Evolutionary conservation across 306 rosid genomes (phyloP).

Genomic region (Fragaria iinumae): DNA sequence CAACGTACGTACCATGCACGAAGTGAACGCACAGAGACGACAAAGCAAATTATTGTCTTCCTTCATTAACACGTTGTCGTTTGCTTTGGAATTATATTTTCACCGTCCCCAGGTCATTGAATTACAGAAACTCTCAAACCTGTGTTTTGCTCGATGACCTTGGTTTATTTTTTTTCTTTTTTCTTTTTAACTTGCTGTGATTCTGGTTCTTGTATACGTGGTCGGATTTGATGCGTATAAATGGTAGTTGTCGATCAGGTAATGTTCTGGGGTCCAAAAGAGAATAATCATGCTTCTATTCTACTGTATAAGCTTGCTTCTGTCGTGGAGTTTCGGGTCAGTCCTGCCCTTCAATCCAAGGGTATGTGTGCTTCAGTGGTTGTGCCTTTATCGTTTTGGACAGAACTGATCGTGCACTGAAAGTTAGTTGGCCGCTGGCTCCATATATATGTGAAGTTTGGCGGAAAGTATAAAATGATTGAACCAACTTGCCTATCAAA

Average conservation of each 20-base stretch:
- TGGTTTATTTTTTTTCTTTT: neutral
- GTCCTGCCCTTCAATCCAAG: neutral
- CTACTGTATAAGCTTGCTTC: neutral
- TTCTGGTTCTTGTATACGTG: neutral
- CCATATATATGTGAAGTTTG: neutral
- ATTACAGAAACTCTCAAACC: neutral
- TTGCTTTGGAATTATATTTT: neutral
- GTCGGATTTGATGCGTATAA: neutral
- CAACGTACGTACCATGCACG: neutral
- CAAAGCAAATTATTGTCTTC: neutral
- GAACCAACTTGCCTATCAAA: neutral
- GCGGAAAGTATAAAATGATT: neutral
- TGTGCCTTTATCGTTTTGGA: neutral
- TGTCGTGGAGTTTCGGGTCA: neutral
- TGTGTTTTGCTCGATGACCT: neutral
- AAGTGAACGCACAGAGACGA: neutral
- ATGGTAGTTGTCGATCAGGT: neutral
- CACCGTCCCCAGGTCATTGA: neutral
- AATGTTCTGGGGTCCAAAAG: neutral
- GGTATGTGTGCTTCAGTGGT: neutral
- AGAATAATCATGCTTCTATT: neutral
- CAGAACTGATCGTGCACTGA: neutral
- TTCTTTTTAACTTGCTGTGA: neutral
- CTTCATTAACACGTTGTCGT: neutral
- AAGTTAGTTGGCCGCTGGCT: neutral